Evolutionary conservation across 768 basidiomycete species (phyloP).

Genomic region (Lactifluus hygrophoroides): DNA sequence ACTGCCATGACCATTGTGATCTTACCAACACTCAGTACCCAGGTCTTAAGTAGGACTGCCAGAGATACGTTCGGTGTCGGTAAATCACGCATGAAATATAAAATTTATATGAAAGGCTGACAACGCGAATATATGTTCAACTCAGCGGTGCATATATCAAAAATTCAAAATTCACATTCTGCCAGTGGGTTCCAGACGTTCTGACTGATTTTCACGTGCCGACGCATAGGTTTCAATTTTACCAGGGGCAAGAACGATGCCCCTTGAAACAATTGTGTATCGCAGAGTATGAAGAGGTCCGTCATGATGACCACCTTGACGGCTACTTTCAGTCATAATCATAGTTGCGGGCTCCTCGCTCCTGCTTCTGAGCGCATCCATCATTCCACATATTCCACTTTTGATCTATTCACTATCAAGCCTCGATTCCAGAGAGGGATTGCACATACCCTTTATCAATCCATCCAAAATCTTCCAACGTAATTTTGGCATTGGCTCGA

Average conservation of each 20-base stretch:
- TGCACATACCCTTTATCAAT: not conserved
- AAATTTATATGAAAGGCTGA: no score
- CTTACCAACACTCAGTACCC: no score
- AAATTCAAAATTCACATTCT: not conserved
- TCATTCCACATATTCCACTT: no score
- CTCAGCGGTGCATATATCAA: not conserved
- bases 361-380: no score
- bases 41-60: not conserved
- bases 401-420: not conserved
- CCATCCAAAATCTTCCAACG: not conserved
- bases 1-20: not conserved
- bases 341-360: not conserved
- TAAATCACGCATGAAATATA: not conserved
- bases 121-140: not conserved
- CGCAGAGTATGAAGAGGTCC: not conserved
- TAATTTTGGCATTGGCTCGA: conserved; percentile 2
- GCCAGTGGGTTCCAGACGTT: not conserved
- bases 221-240: not conserved
- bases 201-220: not conserved
- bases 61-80: not conserved
- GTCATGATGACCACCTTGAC: not conserved
- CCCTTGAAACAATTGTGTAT: not conserved
- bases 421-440: not conserved
- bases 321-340: not conserved
- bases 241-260: not conserved